phyloP scores from a whole-genome alignment of 495 filamentous ascomycete species.

The Massariosphaeria phaeospora region DNA sequence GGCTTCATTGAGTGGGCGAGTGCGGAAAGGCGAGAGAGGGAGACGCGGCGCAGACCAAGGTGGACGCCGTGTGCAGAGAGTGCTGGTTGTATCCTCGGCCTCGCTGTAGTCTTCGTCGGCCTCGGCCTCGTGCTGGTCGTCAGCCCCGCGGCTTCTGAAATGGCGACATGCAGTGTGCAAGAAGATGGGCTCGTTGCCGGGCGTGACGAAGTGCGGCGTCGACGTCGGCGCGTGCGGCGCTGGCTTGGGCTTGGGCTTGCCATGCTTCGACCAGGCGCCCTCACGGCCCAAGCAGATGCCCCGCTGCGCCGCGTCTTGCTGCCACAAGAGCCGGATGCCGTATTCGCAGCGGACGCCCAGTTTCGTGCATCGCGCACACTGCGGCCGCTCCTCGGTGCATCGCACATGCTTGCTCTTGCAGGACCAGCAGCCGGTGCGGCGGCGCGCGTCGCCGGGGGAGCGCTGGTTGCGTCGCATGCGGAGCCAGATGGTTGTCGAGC shows the following conservation, averaged over 20 bases:
- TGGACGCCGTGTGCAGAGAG: too few relatives aligned
- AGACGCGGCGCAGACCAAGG: not conserved
- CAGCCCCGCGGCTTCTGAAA: not conserved
- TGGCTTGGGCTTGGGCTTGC: not conserved
- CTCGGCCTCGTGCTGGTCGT: not conserved
- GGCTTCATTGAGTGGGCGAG: not conserved
- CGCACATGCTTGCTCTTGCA: conserved; percentile 3
- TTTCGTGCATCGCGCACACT: conserved; percentile 3
- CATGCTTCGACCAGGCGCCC: conserved; percentile 3
- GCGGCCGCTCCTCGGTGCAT: conserved; percentile 2
- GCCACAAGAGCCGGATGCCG: not conserved
- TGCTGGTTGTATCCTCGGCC: not conserved
- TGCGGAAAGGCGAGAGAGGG: not conserved
- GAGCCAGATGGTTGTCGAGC: too few relatives aligned
- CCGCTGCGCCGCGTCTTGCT: not conserved
- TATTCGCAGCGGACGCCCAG: not conserved
- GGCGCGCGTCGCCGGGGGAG: not conserved
- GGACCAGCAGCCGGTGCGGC: conserved; percentile 1
- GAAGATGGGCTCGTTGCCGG: not conserved
- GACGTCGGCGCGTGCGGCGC: not conserved
- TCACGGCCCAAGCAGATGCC: not conserved
- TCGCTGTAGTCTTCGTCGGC: not conserved
- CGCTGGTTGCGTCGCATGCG: not conserved
- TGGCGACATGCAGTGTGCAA: not conserved
- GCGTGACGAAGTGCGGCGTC: not conserved